Percentiles rank a stretch among this genome's conserved stretches.
Evolutionary conservation across 805 yeast species (phyloP).

Genomic region (Starmerella powellii): DNA sequence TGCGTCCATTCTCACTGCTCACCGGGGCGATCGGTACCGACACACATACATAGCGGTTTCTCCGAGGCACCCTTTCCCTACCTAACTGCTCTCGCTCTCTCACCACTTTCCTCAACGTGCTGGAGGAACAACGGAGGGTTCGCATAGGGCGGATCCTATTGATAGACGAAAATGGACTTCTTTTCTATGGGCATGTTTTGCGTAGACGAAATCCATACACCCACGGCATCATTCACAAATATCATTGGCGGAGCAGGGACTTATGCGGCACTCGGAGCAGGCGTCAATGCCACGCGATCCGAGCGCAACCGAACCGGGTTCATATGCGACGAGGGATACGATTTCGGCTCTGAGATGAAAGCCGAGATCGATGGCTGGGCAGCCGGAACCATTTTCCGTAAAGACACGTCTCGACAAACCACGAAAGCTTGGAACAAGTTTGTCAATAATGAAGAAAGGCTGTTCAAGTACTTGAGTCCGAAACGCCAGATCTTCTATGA

Average conservation of each 20-base stretch:
- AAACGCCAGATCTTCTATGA: conserved; percentile 46
- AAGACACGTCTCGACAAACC: conserved; percentile 43
- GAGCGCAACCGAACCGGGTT: conserved; percentile 40
- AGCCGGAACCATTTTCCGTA: conserved; percentile 46
- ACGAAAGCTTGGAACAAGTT: conserved; percentile 76
- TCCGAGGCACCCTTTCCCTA: too few species aligned
- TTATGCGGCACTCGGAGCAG: conserved; percentile 63
- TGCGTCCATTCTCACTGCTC: too few species aligned
- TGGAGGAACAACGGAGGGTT: too few species aligned
- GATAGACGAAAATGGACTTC: conserved; percentile 27
- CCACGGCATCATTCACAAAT: conserved; percentile 32
- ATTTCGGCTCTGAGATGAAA: conserved; percentile 47
- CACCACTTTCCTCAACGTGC: too few species aligned
- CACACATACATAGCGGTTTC: too few species aligned
- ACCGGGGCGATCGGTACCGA: too few species aligned
- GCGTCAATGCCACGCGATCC: conserved; percentile 36
- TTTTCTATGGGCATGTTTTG: conserved; percentile 81
- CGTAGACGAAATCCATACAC: conserved; percentile 68
- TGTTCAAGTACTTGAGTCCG: conserved; percentile 50
- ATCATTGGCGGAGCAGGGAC: conserved; percentile 88
- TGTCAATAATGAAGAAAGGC: conserved; percentile 46
- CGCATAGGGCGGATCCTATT: not conserved
- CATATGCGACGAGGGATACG: conserved; percentile 68
- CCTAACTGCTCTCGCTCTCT: too few species aligned
- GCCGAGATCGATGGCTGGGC: conserved; percentile 46